phyloP scores from a whole-genome alignment of 2,329 filamentous ascomycete species.

The Sarocladiaceae sp. region DNA sequence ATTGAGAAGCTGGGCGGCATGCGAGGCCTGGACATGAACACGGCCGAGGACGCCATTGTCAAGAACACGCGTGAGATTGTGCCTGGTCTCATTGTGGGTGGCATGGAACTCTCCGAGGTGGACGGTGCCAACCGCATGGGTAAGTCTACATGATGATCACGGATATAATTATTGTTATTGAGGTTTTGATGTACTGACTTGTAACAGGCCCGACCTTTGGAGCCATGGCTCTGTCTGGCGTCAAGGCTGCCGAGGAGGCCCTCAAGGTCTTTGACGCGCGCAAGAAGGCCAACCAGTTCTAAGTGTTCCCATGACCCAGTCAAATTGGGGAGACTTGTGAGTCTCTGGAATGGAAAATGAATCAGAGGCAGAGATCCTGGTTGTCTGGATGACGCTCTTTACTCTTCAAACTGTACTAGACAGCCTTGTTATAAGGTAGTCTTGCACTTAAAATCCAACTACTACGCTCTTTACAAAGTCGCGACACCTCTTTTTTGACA shows the following conservation, averaged over 20 bases:
- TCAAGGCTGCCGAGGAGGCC: slow-evolving; percentile 87
- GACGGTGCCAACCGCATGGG: slow-evolving; percentile 92
- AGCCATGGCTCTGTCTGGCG: slow-evolving; percentile 79
- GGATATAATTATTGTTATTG: slow-evolving; percentile 37
- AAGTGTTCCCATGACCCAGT: too few species aligned
- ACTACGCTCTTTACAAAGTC: too few species aligned
- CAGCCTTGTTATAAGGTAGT: too few species aligned
- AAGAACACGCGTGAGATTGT: slow-evolving; percentile 85
- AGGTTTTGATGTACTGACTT: slow-evolving; percentile 20
- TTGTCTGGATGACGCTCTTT: too few species aligned
- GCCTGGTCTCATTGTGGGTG: slow-evolving; percentile 84
- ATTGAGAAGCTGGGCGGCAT: slow-evolving; percentile 83
- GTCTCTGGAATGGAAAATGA: too few species aligned
- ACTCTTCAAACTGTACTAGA: too few species aligned
- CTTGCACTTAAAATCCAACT: too few species aligned
- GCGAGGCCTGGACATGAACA: slow-evolving; percentile 89
- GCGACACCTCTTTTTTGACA: too few species aligned
- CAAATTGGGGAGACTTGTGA: too few species aligned
- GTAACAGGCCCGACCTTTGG: slow-evolving; percentile 65
- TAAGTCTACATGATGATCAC: slow-evolving; percentile 14
- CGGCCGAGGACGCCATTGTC: slow-evolving; percentile 87
- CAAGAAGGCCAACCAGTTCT: slow-evolving; percentile 62
- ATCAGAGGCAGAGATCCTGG: too few species aligned
- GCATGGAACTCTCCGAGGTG: slow-evolving; percentile 88
- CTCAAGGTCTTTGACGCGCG: slow-evolving; percentile 70